These are phyloP conservation scores for Escovopsis sp. DNA, from an alignment of 2,329 filamentous ascomycete genomes.

Conservation along the genomic window DNA sequence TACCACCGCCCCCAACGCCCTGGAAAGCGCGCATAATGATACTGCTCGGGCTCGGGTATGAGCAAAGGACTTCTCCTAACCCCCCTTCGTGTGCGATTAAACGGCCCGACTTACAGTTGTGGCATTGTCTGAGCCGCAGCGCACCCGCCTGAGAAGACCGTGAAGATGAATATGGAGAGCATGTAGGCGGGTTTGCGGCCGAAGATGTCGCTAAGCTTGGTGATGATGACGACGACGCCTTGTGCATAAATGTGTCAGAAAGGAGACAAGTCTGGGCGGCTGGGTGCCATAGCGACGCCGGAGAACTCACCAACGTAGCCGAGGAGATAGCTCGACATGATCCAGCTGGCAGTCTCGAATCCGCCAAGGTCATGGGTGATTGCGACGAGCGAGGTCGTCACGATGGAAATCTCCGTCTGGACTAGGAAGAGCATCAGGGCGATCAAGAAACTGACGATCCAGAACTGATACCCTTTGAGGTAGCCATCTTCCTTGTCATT, in stretches of 20 bases:
- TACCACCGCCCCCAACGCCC: constrained; percentile 35
- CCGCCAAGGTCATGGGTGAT: constrained; percentile 25
- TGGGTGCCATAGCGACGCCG: too few relatives aligned
- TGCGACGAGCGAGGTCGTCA: constrained; percentile 34
- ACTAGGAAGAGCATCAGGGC: constrained; percentile 20
- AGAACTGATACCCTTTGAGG: neutral
- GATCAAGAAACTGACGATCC: neutral
- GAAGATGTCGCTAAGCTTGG: constrained; percentile 32
- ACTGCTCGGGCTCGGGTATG: constrained; percentile 5
- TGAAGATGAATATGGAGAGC: constrained; percentile 22
- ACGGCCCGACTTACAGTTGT: constrained; percentile 17
- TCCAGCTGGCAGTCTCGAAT: constrained; percentile 25
- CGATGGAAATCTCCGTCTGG: constrained; percentile 33
- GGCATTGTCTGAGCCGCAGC: constrained; percentile 25
- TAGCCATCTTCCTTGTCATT: neutral
- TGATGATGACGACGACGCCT: constrained; percentile 26
- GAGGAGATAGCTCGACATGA: constrained; percentile 33
- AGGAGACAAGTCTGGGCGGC: neutral
- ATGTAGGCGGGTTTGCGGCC: constrained; percentile 2
- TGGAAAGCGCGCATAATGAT: constrained; percentile 35
- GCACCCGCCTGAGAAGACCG: constrained; percentile 28
- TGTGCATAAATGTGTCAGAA: neutral
- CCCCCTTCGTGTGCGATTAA: too few relatives aligned
- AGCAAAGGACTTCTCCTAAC: too few relatives aligned
- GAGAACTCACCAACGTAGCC: constrained; percentile 28